Evolutionary conservation across 2,329 filamentous ascomycete genomes (phyloP), one percentile per base, ranked within the genome.

Genomic region (Drechslera avenae): DNA sequence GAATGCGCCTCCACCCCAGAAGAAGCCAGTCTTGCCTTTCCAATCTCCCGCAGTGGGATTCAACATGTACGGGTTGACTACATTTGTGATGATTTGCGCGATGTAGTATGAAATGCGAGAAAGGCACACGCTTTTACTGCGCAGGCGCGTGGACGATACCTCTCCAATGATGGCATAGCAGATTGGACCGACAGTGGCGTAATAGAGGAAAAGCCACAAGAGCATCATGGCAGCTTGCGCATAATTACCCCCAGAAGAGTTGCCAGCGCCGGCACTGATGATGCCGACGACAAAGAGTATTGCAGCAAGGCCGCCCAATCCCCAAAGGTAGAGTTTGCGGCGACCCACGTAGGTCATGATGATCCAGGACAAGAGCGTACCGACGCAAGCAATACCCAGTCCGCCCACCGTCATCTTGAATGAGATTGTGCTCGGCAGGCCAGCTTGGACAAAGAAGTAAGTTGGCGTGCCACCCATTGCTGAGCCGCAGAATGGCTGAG

Each of bases 161-260:
- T 96, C 91, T 1, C 87, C 83, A 3, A 95, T 89, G 7, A 96
- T 82, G 0, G 89, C 91, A 75, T 94, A 96, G 72, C 87, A 90
- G 8, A 95, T 89, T 0, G 91, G 93, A 21, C 91, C 91, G 36
- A 96, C 89, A 0, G 89, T 88, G 30, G 91, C 77, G 70, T 94
- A 89, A 74, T 95, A 96, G 65, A 87, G 83, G 32, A 93, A 76
- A 0, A 90, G 54, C 46, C 56, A 63, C 8, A 56, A 18, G 18
- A 67, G 49, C 53, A 66, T 56, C 50, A 67, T 42, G 6, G 45
- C 47, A n/a, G 58, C 66, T 42, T 60, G 48, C 1, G 50, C 52
- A 50, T 60, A 69, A 17, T 54, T 59, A 8, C 58, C 54, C 60
- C 88, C 80, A 1, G 73, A 62, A 0, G 81, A 76, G 42, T 46